A percentile compares a stretch with the other conserved stretches of the same genome.
These are phyloP conservation scores for Lentinula guzmanii DNA, from an alignment of 768 basidiomycete species.

Conservation along the genomic window DNA sequence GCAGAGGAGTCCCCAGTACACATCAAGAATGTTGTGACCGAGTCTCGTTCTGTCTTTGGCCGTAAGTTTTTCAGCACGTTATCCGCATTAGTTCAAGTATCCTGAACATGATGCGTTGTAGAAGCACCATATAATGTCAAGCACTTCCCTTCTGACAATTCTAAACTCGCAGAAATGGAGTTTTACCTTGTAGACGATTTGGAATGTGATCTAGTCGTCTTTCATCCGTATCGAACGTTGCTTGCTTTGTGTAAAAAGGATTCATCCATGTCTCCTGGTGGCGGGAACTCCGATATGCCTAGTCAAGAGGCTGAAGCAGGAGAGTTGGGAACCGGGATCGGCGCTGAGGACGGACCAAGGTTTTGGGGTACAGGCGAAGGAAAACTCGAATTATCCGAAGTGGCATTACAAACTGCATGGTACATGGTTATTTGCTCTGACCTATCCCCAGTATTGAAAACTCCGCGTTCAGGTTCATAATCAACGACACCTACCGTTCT, in stretches of 20 bases:
- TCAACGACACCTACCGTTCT: slow-evolving; percentile 95
- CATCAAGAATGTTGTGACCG: slow-evolving; percentile 86
- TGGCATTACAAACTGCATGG: slow-evolving; percentile 90
- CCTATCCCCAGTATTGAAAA: background rate
- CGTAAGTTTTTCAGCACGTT: slow-evolving; percentile 35
- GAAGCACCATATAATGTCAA: slow-evolving; percentile 69
- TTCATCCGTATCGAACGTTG: slow-evolving; percentile 93
- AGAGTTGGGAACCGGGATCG: slow-evolving; percentile 43
- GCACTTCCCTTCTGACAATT: slow-evolving; percentile 81
- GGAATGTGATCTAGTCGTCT: slow-evolving; percentile 89
- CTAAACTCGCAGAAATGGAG: slow-evolving; percentile 97
- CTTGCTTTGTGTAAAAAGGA: slow-evolving; percentile 69
- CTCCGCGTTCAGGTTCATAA: slow-evolving; percentile 64
- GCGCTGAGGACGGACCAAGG: slow-evolving; percentile 46
- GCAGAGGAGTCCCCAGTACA: slow-evolving; percentile 95
- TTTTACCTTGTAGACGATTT: slow-evolving; percentile 97
- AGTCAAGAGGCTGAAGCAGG: slow-evolving; percentile 44
- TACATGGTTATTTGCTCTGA: slow-evolving; percentile 25
- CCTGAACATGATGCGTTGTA: slow-evolving; percentile 14
- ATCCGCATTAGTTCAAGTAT: background rate
- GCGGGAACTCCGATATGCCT: slow-evolving; percentile 1
- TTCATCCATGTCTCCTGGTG: slow-evolving; percentile 27
- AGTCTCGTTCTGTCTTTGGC: slow-evolving; percentile 73
- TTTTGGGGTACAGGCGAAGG: slow-evolving; percentile 83
- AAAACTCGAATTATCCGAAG: slow-evolving; percentile 67